phyloP scores from a whole-genome alignment of 768 basidiomycete species.

The Leccinum obscurum region DNA sequence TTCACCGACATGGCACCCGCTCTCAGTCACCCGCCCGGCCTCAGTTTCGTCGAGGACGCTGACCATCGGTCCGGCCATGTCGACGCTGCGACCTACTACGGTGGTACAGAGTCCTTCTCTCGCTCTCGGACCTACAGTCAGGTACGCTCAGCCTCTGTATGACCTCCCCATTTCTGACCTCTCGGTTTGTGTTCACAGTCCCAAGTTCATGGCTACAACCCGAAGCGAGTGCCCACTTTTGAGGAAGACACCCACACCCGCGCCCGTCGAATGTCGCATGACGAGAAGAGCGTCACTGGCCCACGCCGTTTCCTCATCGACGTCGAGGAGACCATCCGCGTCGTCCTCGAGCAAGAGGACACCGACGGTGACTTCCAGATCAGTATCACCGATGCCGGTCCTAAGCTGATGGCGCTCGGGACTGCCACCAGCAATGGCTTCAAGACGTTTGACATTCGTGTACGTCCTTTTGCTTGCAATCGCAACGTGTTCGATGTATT shows the following conservation, averaged over 20 bases:
- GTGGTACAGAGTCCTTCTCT: constrained; percentile 72
- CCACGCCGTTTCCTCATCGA: constrained; percentile 94
- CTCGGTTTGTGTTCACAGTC: constrained; percentile 43
- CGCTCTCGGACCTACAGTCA: constrained; percentile 88
- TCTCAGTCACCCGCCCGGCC: constrained; percentile 61
- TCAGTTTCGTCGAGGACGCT: constrained; percentile 67
- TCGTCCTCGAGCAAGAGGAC: constrained; percentile 96
- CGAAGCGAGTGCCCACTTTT: constrained; percentile 69
- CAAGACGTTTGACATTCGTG: constrained; percentile 95
- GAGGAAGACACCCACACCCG: constrained; percentile 74
- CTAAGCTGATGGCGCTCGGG: constrained; percentile 93
- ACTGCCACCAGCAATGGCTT: constrained; percentile 97
- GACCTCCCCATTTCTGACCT: constrained; percentile 14
- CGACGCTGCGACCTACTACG: constrained; percentile 83
- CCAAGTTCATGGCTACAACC: constrained; percentile 70
- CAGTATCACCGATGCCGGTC: constrained; percentile 93
- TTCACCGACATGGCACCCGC: constrained; percentile 57
- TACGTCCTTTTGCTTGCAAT: constrained; percentile 35
- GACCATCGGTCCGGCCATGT: constrained; percentile 48
- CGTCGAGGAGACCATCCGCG: constrained; percentile 96
- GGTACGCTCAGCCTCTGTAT: constrained; percentile 48
- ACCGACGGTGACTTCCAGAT: constrained; percentile 98
- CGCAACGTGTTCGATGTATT: constrained; percentile 7
- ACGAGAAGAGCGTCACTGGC: constrained; percentile 78
- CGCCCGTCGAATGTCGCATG: constrained; percentile 85